Percentiles rank a stretch among this genome's conserved stretches.
phyloP scores from a whole-genome alignment of 1,139 yeast species.

The Yamadazyma songkhlaensis region DNA sequence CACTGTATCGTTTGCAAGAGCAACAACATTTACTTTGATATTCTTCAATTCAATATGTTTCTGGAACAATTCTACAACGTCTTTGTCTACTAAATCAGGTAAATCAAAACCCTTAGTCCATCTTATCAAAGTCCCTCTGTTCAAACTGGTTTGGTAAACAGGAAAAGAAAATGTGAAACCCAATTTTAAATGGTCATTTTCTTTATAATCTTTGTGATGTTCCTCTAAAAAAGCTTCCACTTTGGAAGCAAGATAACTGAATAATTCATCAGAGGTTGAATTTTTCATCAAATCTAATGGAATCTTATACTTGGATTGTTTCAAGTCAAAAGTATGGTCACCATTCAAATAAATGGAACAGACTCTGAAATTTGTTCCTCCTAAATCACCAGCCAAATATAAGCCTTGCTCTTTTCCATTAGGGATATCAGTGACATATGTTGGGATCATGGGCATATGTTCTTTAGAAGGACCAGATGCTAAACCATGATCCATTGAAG shows the following conservation, averaged over 20 bases:
- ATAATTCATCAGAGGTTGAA: slow-evolving; percentile 55
- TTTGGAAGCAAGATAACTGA: slow-evolving; percentile 70
- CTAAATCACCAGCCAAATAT: slow-evolving; percentile 78
- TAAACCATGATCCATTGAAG: slow-evolving; percentile 64
- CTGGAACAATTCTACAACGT: slow-evolving; percentile 74
- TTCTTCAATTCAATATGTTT: slow-evolving; percentile 55
- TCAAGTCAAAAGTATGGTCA: slow-evolving; percentile 69
- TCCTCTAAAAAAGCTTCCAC: slow-evolving; percentile 59
- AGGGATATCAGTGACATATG: slow-evolving; percentile 78
- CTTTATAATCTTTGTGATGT: slow-evolving; percentile 51
- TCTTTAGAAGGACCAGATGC: slow-evolving; percentile 36
- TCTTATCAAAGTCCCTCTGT: slow-evolving; percentile 76
- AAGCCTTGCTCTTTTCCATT: slow-evolving; percentile 78
- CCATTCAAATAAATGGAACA: slow-evolving; percentile 81
- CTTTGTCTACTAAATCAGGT: slow-evolving; percentile 78
- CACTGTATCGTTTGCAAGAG: slow-evolving; percentile 91
- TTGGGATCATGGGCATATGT: slow-evolving; percentile 83
- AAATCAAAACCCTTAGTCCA: slow-evolving; percentile 96
- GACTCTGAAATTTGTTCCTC: slow-evolving; percentile 88
- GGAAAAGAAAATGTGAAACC: slow-evolving; percentile 96
- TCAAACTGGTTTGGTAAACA: slow-evolving; percentile 75
- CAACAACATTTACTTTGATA: slow-evolving; percentile 73
- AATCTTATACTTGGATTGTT: slow-evolving; percentile 70
- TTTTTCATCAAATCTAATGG: slow-evolving; percentile 68
- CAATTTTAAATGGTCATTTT: slow-evolving; percentile 49